Evolutionary conservation across 2,329 filamentous ascomycete species (phyloP), one percentile per base, ranked within the genome.

Genomic region (Kalmusia sp.): DNA sequence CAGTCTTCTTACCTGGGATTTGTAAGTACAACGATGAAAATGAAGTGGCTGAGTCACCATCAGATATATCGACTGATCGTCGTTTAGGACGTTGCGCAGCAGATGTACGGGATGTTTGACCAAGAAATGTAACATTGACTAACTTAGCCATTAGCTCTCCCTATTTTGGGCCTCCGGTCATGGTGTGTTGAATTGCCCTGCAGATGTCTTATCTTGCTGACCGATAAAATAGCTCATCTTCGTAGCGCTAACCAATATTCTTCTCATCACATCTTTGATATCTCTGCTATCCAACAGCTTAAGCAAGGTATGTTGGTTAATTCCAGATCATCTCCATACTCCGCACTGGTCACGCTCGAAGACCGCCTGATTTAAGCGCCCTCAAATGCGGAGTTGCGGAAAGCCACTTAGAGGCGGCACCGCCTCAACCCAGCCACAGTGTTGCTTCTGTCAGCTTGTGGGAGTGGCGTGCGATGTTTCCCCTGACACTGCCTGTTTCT

Each of bases 201-300:
- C 52, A 62, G 64, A 14, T 28, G 54, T 43, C 27, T 44, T 53
- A 25, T 46, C 64, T 54, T 63, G 61, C 72, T 74, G 62, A 75
- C 56, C 24, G 12, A 34, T 15, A 35, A 33, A 28, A 50, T 54
- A 79, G 82, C 80, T 92, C 57, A 80, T 92, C 43, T 93, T 93
- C 73, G 84, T 93, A 57, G 89, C 84, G 21, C 79, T 93, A 66
- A 91, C 89, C 37, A 90, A 90, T 52, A 91, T 93, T 63, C 79
- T 95, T 6, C 81, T 95, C 27, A 89, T 91, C 75, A 91, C 90
- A 44, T 90, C 88, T 17, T 77, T 93, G 59, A 92, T 91, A 31
- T 88, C 87, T 80, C 87, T 92, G 77, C 80, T 93, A 52, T 90
- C 87, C 65, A 92, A 91, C 77, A 90, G 86, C 69, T 87, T 92